A percentile compares a stretch with the other conserved stretches of the same genome.
These are phyloP conservation scores for Dactylellina cionopaga DNA, from an alignment of 2,329 filamentous ascomycete species.

Conservation along the genomic window DNA sequence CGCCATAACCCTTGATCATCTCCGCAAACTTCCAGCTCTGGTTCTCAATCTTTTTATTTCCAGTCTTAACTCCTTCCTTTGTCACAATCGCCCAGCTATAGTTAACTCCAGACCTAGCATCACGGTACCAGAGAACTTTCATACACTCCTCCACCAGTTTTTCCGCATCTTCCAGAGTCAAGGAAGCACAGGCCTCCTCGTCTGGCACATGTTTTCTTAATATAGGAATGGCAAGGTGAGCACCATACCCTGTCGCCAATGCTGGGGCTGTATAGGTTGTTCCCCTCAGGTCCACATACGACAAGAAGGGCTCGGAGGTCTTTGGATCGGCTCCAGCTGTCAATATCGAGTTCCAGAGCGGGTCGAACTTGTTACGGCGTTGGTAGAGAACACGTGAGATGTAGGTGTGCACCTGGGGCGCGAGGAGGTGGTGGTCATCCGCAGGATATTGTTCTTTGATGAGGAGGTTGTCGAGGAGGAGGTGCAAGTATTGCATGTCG, in stretches of 20 bases:
- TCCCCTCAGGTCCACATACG: constrained; percentile 88
- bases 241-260: constrained; percentile 91
- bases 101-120: constrained; percentile 88
- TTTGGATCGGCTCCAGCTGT: constrained; percentile 80
- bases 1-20: constrained; percentile 92
- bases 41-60: constrained; percentile 86
- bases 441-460: constrained; percentile 86
- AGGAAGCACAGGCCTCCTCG: constrained; percentile 76
- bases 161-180: constrained; percentile 82
- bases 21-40: constrained; percentile 98
- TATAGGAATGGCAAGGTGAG: constrained; percentile 91
- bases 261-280: constrained; percentile 89
- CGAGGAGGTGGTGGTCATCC: constrained; percentile 71
- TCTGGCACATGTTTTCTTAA: constrained; percentile 85
- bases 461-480: constrained; percentile 76
- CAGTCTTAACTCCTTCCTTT: constrained; percentile 85
- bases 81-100: constrained; percentile 93
- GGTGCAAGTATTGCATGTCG: constrained; percentile 92
- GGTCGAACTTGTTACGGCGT: constrained; percentile 93
- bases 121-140: constrained; percentile 98
- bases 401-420: constrained; percentile 95
- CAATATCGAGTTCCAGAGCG: constrained; percentile 94
- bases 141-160: constrained; percentile 88
- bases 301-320: constrained; percentile 72
- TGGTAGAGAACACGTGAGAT: constrained; percentile 95